These are phyloP conservation scores for Trichoderma erinaceum DNA, from an alignment of 495 filamentous ascomycete genomes.

Conservation along the genomic window DNA sequence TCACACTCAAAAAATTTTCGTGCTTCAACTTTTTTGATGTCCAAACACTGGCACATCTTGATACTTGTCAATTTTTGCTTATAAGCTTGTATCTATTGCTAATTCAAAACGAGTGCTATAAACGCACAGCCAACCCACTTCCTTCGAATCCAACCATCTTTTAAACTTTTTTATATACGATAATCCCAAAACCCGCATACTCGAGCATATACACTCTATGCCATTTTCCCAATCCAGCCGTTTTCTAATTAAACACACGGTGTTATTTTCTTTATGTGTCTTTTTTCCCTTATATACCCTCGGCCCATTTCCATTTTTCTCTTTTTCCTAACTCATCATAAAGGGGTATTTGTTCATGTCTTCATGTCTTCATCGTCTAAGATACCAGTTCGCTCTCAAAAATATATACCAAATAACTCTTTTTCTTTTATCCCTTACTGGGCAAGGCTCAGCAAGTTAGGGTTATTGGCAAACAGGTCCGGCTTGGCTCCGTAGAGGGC, in stretches of 20 bases:
- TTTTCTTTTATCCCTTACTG: conserved; percentile 15
- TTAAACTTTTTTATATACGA: not conserved
- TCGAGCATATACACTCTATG: not conserved
- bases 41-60: too few relatives aligned
- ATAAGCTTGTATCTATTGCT: too few relatives aligned
- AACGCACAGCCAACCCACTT: not conserved
- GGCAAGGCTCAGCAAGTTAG: conserved; percentile 28
- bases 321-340: not conserved
- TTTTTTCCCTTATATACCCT: not conserved
- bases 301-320: not conserved
- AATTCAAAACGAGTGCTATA: too few relatives aligned
- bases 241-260: not conserved
- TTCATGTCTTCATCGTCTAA: conserved; percentile 11
- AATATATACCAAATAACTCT: too few relatives aligned
- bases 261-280: not conserved
- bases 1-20: too few relatives aligned
- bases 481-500: conserved; percentile 28
- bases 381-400: not conserved
- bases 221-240: not conserved
- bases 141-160: not conserved
- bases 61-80: too few relatives aligned
- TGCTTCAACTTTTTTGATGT: too few relatives aligned
- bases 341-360: conserved; percentile 12
- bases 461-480: conserved; percentile 27
- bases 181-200: not conserved